Conservation (phyloP, 139 green algal genomes). For the Chloropicon primus region DNA sequence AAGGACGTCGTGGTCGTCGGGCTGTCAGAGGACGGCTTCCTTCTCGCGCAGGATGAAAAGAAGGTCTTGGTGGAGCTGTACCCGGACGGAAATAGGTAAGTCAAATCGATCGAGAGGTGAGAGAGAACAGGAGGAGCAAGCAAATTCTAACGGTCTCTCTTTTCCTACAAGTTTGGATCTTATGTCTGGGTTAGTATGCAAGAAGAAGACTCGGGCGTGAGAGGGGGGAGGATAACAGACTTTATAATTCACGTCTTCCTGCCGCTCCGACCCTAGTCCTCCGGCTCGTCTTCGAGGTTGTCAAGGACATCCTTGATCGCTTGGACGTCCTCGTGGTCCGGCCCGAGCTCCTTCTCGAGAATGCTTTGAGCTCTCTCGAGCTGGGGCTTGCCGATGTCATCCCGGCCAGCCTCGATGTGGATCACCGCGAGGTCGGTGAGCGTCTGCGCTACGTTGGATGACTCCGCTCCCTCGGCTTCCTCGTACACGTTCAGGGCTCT, state of each 20-base stretch:
- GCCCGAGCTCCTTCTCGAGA: constrained; percentile 57
- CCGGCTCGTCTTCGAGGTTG: constrained; percentile 11
- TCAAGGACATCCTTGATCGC: constrained; percentile 81
- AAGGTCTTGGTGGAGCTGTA: neutral
- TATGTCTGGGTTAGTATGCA: neutral
- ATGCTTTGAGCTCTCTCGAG: constrained; percentile 69
- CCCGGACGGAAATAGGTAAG: neutral
- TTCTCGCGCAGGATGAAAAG: neutral
- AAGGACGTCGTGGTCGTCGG: neutral
- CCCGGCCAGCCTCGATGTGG: constrained; percentile 67
- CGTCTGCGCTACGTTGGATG: constrained; percentile 75
- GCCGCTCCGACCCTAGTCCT: neutral
- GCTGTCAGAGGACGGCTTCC: neutral
- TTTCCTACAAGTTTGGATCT: neutral
- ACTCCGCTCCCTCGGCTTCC: constrained; percentile 36
- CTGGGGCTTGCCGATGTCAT: constrained; percentile 58
- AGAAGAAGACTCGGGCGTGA: neutral
- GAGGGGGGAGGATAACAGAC: too few relatives aligned
- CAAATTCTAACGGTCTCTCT: neutral
- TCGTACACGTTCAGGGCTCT: constrained; percentile 68
- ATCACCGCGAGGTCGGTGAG: constrained; percentile 84
- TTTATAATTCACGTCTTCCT: neutral
- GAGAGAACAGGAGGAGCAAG: neutral
- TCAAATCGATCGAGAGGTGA: too few relatives aligned
- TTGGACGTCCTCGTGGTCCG: constrained; percentile 76